phyloP scores from a whole-genome alignment of 2,329 filamentous ascomycete genomes.

The Neonectria sp. region DNA sequence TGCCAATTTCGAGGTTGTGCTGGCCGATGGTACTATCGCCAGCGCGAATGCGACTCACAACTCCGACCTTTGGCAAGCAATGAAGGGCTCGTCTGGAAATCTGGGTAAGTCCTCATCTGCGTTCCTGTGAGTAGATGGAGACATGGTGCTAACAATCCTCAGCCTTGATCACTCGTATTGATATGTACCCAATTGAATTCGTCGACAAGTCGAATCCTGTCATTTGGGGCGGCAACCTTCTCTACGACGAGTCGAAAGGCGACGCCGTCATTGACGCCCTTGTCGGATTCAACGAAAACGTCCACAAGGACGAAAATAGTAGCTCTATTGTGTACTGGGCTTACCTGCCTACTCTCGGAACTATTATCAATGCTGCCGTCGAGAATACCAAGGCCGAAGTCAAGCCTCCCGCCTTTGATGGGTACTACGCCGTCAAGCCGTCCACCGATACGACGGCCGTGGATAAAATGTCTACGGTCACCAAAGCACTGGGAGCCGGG shows the following conservation, averaged over 20 bases:
- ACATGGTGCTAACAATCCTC: not conserved
- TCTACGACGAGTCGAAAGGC: slow-evolving; percentile 42
- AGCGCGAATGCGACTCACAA: slow-evolving; percentile 57
- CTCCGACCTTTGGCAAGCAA: slow-evolving; percentile 61
- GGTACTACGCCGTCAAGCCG: slow-evolving; percentile 44
- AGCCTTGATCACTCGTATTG: slow-evolving; percentile 52
- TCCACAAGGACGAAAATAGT: slow-evolving; percentile 51
- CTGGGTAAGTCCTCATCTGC: slow-evolving; percentile 49
- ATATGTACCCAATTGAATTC: slow-evolving; percentile 51
- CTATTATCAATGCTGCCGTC: slow-evolving; percentile 51
- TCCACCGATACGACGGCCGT: slow-evolving; percentile 48
- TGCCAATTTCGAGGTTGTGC: slow-evolving; percentile 60
- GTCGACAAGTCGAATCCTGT: slow-evolving; percentile 43
- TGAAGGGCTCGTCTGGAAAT: slow-evolving; percentile 65
- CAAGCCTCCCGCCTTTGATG: slow-evolving; percentile 50
- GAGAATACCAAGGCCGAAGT: slow-evolving; percentile 50
- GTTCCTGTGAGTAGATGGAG: no score
- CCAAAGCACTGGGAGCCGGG: slow-evolving; percentile 48
- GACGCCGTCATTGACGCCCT: slow-evolving; percentile 49
- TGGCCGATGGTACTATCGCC: slow-evolving; percentile 59
- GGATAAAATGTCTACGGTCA: slow-evolving; percentile 48
- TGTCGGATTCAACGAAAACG: slow-evolving; percentile 51
- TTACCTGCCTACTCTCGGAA: slow-evolving; percentile 49
- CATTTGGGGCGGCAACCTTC: slow-evolving; percentile 52
- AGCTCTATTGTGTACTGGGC: slow-evolving; percentile 53